phyloP scores from a whole-genome alignment of 257 asterid genomes.

The Ballota nigra region DNA sequence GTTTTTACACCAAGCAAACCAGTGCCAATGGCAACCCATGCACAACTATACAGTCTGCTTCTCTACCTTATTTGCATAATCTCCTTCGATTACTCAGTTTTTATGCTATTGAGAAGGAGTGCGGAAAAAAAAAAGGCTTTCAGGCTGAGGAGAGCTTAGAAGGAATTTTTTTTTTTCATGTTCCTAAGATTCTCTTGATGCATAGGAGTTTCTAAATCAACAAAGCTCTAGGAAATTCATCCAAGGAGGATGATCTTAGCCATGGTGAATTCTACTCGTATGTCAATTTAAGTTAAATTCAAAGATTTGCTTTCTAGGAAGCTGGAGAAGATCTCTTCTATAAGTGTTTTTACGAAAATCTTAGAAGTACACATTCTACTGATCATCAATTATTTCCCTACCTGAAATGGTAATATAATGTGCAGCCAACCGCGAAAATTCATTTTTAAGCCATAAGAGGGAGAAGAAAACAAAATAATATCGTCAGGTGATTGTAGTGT shows the following conservation, averaged over 20 bases:
- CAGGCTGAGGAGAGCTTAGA: background rate
- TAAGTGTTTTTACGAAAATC: background rate
- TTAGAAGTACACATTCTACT: background rate
- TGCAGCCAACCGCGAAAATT: background rate
- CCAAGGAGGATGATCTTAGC: background rate
- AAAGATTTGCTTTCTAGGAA: background rate
- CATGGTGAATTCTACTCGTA: background rate
- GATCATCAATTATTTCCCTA: background rate
- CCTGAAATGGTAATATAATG: background rate
- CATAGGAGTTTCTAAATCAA: background rate
- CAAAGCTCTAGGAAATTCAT: background rate
- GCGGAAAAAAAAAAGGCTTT: background rate
- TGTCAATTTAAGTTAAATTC: background rate
- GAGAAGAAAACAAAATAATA: constrained; percentile 1
- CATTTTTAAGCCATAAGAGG: background rate
- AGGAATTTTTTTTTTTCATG: background rate
- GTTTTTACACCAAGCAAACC: no score
- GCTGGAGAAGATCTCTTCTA: background rate
- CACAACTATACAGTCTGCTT: background rate
- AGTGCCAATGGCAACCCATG: no score
- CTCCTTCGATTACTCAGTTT: background rate
- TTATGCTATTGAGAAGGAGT: background rate
- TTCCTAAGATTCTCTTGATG: background rate
- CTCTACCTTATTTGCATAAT: background rate
- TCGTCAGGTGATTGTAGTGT: background rate